Percentiles rank a stretch among this genome's conserved stretches.
phyloP scores from a whole-genome alignment of 768 basidiomycete genomes.

The Agrocybe chaxingu region DNA sequence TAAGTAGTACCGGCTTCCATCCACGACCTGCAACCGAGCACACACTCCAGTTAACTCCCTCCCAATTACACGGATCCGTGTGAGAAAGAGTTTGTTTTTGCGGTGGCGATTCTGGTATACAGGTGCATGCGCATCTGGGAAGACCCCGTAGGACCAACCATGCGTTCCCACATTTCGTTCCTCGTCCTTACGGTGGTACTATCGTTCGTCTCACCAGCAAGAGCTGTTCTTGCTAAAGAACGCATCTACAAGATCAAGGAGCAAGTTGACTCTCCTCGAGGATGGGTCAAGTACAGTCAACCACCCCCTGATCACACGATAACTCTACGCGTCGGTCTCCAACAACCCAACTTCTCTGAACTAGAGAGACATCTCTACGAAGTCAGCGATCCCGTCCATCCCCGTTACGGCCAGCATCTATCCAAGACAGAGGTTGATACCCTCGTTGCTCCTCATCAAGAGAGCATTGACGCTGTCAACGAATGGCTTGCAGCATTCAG shows the following conservation, averaged over 20 bases:
- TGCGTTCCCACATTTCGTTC: conserved; percentile 13
- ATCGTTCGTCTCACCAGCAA: conserved; percentile 15
- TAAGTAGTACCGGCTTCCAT: too few species aligned
- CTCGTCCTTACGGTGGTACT: conserved; percentile 12
- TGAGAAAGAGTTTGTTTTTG: too few species aligned
- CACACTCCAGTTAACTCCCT: too few species aligned
- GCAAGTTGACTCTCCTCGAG: conserved; percentile 33
- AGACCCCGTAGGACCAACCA: neutral
- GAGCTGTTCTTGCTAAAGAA: conserved; percentile 18
- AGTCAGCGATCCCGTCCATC: conserved; percentile 52
- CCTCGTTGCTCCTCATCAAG: conserved; percentile 56
- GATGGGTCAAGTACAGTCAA: conserved; percentile 45
- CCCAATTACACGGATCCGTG: too few species aligned
- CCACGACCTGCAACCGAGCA: too few species aligned
- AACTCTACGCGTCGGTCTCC: conserved; percentile 55
- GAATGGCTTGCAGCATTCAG: conserved; percentile 61
- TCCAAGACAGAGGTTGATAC: conserved; percentile 65
- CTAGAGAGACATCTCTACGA: conserved; percentile 52
- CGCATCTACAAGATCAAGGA: conserved; percentile 30
- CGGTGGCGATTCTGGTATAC: neutral
- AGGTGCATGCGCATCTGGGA: neutral
- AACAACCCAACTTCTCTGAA: conserved; percentile 44
- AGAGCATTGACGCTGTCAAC: conserved; percentile 51
- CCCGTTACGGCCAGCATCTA: conserved; percentile 50
- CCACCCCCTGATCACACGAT: conserved; percentile 45